These are phyloP conservation scores for Sugiyamaella marilandica DNA, from an alignment of 805 yeast species.

Conservation along the genomic window DNA sequence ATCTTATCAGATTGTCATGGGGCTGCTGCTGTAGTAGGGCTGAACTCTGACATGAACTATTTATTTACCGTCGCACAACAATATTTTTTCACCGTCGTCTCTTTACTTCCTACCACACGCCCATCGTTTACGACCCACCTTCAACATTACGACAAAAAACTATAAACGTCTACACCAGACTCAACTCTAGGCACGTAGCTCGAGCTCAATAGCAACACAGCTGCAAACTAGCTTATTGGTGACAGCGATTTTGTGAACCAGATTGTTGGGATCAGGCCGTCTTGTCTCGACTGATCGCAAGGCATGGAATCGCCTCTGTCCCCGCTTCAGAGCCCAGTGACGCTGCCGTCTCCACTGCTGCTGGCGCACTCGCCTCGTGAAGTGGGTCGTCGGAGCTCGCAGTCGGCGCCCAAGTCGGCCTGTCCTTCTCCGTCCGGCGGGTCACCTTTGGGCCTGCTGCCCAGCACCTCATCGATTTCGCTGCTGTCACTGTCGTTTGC, in stretches of 20 bases:
- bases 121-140: too few relatives aligned
- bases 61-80: too few relatives aligned
- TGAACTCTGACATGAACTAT: not conserved
- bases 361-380: constrained; percentile 17
- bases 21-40: not conserved
- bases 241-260: too few relatives aligned
- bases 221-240: too few relatives aligned
- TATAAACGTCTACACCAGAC: too few relatives aligned
- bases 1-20: not conserved
- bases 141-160: too few relatives aligned
- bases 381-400: not conserved
- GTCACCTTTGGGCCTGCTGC: constrained; percentile 11
- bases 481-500: constrained; percentile 18
- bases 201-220: too few relatives aligned
- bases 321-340: constrained; percentile 6
- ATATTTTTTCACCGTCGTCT: too few relatives aligned
- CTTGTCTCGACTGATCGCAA: too few relatives aligned
- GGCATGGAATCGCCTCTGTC: constrained; percentile 16
- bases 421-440: not conserved
- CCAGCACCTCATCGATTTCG: constrained; percentile 21
- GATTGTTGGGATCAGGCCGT: too few relatives aligned
- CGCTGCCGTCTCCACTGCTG: constrained; percentile 14
- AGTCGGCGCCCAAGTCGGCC: not conserved
- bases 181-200: too few relatives aligned
- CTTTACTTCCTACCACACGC: too few relatives aligned